Evolutionary conservation across 2,329 filamentous ascomycete genomes (phyloP).

Genomic region (Chrysoporthe cubensis): DNA sequence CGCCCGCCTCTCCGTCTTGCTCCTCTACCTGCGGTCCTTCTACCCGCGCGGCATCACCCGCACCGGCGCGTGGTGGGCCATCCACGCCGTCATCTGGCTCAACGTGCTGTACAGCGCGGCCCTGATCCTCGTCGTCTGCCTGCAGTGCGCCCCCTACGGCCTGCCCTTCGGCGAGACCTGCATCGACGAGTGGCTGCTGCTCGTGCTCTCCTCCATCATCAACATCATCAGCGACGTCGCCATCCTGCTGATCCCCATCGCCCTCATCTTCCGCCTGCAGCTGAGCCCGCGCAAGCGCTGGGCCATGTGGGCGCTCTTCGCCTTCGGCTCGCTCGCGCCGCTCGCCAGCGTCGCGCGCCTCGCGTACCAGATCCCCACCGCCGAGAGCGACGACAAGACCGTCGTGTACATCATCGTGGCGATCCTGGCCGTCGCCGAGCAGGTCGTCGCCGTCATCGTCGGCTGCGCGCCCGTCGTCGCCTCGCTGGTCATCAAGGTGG

Average conservation of each 20-base stretch:
- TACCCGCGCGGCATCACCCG: constrained; percentile 49
- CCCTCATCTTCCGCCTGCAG: constrained; percentile 37
- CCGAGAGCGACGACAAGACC: constrained; percentile 31
- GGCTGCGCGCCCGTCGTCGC: constrained; percentile 33
- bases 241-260: constrained; percentile 36
- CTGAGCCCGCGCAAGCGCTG: constrained; percentile 36
- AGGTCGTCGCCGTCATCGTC: constrained; percentile 33
- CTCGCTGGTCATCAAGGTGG: constrained; percentile 27
- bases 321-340: constrained; percentile 37
- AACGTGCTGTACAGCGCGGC: constrained; percentile 35
- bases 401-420: constrained; percentile 33
- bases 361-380: constrained; percentile 31
- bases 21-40: constrained; percentile 50
- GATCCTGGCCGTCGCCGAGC: constrained; percentile 33
- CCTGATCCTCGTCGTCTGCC: constrained; percentile 32
- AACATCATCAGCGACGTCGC: constrained; percentile 36
- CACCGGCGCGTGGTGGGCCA: constrained; percentile 32
- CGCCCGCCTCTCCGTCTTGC: constrained; percentile 33
- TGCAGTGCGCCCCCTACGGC: constrained; percentile 33
- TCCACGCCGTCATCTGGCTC: constrained; percentile 32
- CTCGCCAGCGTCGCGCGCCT: constrained; percentile 35
- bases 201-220: constrained; percentile 34
- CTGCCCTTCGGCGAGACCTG: constrained; percentile 33
- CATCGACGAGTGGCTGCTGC: constrained; percentile 32
- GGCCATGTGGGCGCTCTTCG: constrained; percentile 37